Conservation (phyloP, 2,329 filamentous ascomycete species). For the Clarireedia sp. region DNA sequence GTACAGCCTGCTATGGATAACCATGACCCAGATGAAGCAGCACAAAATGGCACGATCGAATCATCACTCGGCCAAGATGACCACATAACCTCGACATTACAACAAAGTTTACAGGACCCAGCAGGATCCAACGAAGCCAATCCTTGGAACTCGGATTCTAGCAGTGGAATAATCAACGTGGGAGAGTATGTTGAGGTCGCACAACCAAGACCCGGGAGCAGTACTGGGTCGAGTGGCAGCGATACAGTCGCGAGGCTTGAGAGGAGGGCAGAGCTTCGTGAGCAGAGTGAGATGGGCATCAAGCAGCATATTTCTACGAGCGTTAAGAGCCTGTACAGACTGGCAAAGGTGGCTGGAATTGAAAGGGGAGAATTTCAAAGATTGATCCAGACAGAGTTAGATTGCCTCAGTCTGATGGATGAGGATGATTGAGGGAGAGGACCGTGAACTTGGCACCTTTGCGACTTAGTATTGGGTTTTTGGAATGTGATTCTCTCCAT, state of each 20-base stretch:
- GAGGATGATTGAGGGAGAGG: constrained; percentile 29
- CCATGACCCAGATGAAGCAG: constrained; percentile 68
- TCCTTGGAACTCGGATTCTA: constrained; percentile 4
- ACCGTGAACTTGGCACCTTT: not conserved
- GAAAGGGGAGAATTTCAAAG: constrained; percentile 67
- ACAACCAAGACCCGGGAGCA: constrained; percentile 53
- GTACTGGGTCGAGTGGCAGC: constrained; percentile 48
- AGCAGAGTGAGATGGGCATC: constrained; percentile 63
- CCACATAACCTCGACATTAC: constrained; percentile 25
- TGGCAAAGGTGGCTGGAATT: constrained; percentile 65
- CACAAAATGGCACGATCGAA: constrained; percentile 33
- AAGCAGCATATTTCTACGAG: constrained; percentile 73
- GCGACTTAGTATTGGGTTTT: not conserved
- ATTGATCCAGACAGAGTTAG: constrained; percentile 63
- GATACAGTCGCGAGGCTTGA: constrained; percentile 51
- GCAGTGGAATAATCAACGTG: constrained; percentile 17
- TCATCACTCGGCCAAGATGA: constrained; percentile 40
- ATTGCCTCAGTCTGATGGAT: constrained; percentile 62
- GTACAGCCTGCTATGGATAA: constrained; percentile 76
- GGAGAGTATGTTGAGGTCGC: constrained; percentile 30
- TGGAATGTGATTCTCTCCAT: too few species aligned
- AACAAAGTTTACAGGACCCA: constrained; percentile 20
- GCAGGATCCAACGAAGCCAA: constrained; percentile 3
- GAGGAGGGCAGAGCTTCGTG: constrained; percentile 42
- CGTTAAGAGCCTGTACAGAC: constrained; percentile 66